phyloP scores from a whole-genome alignment of 2,329 filamentous ascomycete genomes.

The Colletotrichum sp. region DNA sequence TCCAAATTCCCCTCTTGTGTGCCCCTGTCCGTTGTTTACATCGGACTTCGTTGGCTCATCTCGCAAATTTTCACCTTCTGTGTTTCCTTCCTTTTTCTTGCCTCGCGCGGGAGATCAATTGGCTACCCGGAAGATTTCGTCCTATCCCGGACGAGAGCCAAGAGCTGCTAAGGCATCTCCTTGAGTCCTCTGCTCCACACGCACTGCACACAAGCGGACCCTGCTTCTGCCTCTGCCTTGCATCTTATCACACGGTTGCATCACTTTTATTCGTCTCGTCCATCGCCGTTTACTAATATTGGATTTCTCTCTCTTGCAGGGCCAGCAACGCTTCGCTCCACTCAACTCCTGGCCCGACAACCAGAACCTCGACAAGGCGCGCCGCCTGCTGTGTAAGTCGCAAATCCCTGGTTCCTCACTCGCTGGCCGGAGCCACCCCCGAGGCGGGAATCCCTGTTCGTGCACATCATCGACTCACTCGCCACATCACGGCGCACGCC shows the following conservation, averaged over 20 bases:
- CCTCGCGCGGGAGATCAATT: background rate
- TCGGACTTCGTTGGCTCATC: background rate
- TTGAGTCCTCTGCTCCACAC: background rate
- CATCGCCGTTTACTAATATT: conserved; percentile 14
- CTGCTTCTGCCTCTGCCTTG: background rate
- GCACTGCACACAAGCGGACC: background rate
- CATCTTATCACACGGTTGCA: background rate
- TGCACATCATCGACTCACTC: background rate
- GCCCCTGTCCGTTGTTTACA: background rate
- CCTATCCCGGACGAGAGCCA: conserved; percentile 5
- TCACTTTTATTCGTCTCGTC: background rate
- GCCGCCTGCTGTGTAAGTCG: conserved; percentile 63
- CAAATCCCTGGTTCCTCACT: background rate
- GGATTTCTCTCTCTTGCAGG: conserved; percentile 33
- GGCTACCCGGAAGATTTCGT: background rate
- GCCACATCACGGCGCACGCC: background rate
- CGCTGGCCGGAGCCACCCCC: background rate
- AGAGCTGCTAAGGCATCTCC: background rate
- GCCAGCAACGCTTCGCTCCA: conserved; percentile 80
- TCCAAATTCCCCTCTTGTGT: background rate
- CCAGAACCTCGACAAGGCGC: conserved; percentile 78
- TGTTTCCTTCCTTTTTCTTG: background rate
- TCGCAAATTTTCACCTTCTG: background rate
- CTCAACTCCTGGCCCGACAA: conserved; percentile 87
- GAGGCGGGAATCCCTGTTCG: background rate